Conservation (phyloP, 306 rosid species). For the Ceratonia siliqua region DNA sequence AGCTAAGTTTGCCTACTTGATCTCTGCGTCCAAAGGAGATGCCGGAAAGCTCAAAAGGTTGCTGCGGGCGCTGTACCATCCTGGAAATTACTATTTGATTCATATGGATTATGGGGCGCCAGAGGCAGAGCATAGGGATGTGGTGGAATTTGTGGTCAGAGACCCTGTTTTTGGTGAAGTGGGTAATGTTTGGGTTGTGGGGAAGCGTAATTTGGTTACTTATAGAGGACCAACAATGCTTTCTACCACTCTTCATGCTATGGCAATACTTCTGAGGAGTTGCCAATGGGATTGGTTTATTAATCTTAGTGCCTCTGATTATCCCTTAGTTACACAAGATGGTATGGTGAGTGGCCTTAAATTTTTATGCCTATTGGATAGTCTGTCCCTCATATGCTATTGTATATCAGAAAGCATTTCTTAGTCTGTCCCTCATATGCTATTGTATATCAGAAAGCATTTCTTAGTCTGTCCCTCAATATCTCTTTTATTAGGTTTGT, state of each 20-base stretch:
- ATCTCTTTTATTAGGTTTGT: not conserved
- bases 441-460: not conserved
- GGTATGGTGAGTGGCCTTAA: constrained; percentile 90
- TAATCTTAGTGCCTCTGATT: constrained; percentile 94
- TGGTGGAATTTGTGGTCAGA: constrained; percentile 53
- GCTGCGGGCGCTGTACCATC: constrained; percentile 71
- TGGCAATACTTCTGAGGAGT: constrained; percentile 70
- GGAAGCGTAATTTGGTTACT: constrained; percentile 78
- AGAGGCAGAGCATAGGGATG: constrained; percentile 51
- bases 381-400: not conserved
- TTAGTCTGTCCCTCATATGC: not conserved
- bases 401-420: not conserved
- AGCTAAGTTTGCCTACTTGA: constrained; percentile 68
- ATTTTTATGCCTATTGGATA: not conserved
- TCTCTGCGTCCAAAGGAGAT: constrained; percentile 88
- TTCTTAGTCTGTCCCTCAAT: not conserved
- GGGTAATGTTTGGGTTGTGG: constrained; percentile 87
- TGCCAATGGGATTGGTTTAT: constrained; percentile 91
- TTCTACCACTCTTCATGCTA: constrained; percentile 84
- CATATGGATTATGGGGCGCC: constrained; percentile 82
- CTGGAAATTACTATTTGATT: constrained; percentile 79
- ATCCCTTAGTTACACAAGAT: constrained; percentile 91
- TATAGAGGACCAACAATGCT: constrained; percentile 97
- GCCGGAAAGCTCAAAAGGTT: constrained; percentile 55
- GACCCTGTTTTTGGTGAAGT: constrained; percentile 63